phyloP scores from a whole-genome alignment of 495 filamentous ascomycete species.

The Tuber microsphaerosporum region DNA sequence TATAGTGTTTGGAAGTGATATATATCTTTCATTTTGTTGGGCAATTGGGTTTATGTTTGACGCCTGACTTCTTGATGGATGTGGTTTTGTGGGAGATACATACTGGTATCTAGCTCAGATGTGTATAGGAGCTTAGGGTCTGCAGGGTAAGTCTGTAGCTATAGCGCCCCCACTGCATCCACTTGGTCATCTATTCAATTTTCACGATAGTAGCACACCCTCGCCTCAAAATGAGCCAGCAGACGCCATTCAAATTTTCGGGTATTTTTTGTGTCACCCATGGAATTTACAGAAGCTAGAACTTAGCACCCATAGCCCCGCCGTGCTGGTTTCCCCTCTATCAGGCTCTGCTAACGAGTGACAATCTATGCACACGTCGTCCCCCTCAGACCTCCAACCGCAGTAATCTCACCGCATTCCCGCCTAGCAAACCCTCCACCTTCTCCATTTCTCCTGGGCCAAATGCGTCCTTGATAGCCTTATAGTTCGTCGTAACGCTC shows the following conservation, averaged over 20 bases:
- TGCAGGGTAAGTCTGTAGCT: neutral
- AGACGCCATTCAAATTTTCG: neutral
- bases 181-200: neutral
- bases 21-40: neutral
- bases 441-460: slow-evolving; percentile 47
- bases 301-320: neutral
- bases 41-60: neutral
- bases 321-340: neutral
- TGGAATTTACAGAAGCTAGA: neutral
- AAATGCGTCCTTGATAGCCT: slow-evolving; percentile 59
- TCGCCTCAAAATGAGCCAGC: neutral
- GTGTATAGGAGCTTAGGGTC: neutral
- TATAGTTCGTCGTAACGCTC: slow-evolving; percentile 72
- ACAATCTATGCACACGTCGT: neutral
- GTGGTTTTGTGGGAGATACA: neutral
- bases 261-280: neutral
- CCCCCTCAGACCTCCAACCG: slow-evolving; percentile 43
- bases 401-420: slow-evolving; percentile 62
- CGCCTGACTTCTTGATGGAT: neutral
- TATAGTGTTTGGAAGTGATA: neutral
- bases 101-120: neutral
- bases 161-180: neutral
- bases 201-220: neutral
- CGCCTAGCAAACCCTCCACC: slow-evolving; percentile 55
- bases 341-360: neutral